A percentile compares a stretch with the other conserved stretches of the same genome.
These are phyloP conservation scores for Cryptococcus sp. DNA, from an alignment of 1,284 basidiomycete genomes.

Conservation along the genomic window DNA sequence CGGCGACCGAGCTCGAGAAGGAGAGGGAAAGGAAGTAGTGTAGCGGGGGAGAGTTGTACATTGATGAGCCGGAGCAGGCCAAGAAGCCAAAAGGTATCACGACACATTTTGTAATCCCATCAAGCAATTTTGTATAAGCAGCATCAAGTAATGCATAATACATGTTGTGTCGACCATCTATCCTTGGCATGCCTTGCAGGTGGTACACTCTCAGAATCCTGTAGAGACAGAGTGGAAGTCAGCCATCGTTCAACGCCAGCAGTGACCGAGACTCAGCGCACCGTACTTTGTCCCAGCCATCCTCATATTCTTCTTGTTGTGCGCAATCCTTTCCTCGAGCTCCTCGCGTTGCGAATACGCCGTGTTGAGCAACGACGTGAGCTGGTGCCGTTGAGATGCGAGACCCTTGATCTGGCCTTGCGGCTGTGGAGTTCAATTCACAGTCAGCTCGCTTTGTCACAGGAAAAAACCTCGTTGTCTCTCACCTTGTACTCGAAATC, in stretches of 20 bases:
- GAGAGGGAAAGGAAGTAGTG: neutral
- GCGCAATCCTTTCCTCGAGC: slow-evolving; percentile 45
- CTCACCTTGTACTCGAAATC: slow-evolving; percentile 44
- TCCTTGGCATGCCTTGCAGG: neutral
- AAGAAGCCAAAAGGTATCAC: neutral
- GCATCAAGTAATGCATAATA: slow-evolving; percentile 6
- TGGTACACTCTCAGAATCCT: slow-evolving; percentile 7
- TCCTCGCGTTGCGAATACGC: slow-evolving; percentile 41
- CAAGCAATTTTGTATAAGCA: neutral
- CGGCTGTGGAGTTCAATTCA: slow-evolving; percentile 16
- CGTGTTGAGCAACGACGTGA: slow-evolving; percentile 41
- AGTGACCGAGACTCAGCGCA: slow-evolving; percentile 9
- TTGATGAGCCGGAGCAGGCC: neutral
- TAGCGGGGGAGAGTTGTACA: neutral
- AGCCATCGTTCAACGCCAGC: neutral
- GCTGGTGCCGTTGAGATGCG: slow-evolving; percentile 48
- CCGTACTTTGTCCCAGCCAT: slow-evolving; percentile 46
- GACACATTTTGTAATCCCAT: neutral
- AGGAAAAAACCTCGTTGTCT: neutral
- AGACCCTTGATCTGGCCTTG: slow-evolving; percentile 47
- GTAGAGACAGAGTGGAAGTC: too few relatives aligned
- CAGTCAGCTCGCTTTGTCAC: neutral
- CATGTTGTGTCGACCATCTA: slow-evolving; percentile 5
- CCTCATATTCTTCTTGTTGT: slow-evolving; percentile 48
- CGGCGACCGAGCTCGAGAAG: slow-evolving; percentile 38